phyloP scores from a whole-genome alignment of 2,329 filamentous ascomycete species.

The Penicillium sp. region DNA sequence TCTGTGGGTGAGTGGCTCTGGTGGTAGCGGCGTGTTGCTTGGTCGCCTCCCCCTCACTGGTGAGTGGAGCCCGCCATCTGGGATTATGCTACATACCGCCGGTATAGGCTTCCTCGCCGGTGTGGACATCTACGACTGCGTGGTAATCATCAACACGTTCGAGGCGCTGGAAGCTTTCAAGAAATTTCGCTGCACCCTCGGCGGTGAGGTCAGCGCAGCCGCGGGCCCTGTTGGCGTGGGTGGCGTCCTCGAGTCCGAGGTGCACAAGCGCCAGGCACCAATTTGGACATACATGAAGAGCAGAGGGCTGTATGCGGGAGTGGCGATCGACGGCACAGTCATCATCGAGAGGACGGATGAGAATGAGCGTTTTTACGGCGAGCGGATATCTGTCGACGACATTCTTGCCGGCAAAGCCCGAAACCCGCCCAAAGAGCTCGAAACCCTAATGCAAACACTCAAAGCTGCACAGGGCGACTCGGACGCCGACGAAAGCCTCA shows the following conservation, averaged over 20 bases:
- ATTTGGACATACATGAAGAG: conserved; percentile 87
- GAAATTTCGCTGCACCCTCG: conserved; percentile 71
- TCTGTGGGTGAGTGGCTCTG: conserved; percentile 85
- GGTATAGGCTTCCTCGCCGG: conserved; percentile 86
- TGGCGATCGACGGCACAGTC: conserved; percentile 82
- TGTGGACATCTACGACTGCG: conserved; percentile 93
- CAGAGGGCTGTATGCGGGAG: conserved; percentile 79
- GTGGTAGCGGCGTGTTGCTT: conserved; percentile 82
- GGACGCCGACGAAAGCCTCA: conserved; percentile 65
- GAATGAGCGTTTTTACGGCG: conserved; percentile 80
- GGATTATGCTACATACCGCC: conserved; percentile 83
- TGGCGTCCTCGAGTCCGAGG: conserved; percentile 64
- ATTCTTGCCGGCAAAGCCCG: conserved; percentile 61
- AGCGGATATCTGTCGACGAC: conserved; percentile 58
- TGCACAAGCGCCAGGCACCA: conserved; percentile 65
- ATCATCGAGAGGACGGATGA: conserved; percentile 83
- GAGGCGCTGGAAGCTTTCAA: conserved; percentile 81
- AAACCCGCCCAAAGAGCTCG: conserved; percentile 54
- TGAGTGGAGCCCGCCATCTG: conserved; percentile 86
- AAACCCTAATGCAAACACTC: conserved; percentile 72
- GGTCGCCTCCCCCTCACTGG: conserved; percentile 74
- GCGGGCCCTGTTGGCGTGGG: conserved; percentile 75
- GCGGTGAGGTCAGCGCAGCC: conserved; percentile 72
- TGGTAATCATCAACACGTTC: conserved; percentile 85
- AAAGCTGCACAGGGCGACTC: conserved; percentile 80